phyloP scores from a whole-genome alignment of 1,284 basidiomycete species.

The Tremellales sp. region DNA sequence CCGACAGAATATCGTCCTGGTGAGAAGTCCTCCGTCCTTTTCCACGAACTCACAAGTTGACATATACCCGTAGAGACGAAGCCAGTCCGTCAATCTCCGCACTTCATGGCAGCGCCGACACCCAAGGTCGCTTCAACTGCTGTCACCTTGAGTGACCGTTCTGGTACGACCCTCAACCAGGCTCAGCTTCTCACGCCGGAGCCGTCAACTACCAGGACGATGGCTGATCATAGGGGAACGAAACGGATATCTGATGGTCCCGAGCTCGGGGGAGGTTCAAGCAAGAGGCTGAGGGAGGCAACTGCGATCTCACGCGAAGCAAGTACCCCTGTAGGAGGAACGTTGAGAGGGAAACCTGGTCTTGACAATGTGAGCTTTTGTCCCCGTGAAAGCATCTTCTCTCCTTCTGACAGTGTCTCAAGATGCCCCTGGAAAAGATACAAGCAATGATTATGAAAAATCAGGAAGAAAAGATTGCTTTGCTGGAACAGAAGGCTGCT shows the following conservation, averaged over 20 bases:
- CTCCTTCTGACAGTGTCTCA: not conserved
- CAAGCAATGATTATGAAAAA: slow-evolving; percentile 32
- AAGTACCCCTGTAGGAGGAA: not conserved
- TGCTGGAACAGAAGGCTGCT: slow-evolving; percentile 22
- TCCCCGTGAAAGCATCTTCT: not conserved
- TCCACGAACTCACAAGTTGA: too few species aligned
- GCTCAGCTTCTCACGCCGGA: too few species aligned
- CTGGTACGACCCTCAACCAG: too few species aligned
- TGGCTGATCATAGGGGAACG: slow-evolving; percentile 1
- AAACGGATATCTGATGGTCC: slow-evolving; percentile 1
- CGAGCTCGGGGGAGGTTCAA: not conserved
- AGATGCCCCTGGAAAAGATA: slow-evolving; percentile 29
- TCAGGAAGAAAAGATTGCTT: slow-evolving; percentile 25
- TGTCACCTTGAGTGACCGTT: too few species aligned
- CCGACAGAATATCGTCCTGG: too few species aligned
- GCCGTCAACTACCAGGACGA: too few species aligned
- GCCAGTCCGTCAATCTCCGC: too few species aligned
- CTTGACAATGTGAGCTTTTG: not conserved
- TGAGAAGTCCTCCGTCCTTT: too few species aligned
- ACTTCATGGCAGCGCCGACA: too few species aligned
- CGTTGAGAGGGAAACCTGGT: not conserved
- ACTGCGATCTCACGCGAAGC: not conserved
- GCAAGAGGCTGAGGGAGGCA: not conserved
- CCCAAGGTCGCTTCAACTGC: too few species aligned
- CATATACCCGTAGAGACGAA: too few species aligned